Base-by-base conservation (phyloP, 2,329 filamentous ascomycete species). In the Exserohilum turcica region DNA sequence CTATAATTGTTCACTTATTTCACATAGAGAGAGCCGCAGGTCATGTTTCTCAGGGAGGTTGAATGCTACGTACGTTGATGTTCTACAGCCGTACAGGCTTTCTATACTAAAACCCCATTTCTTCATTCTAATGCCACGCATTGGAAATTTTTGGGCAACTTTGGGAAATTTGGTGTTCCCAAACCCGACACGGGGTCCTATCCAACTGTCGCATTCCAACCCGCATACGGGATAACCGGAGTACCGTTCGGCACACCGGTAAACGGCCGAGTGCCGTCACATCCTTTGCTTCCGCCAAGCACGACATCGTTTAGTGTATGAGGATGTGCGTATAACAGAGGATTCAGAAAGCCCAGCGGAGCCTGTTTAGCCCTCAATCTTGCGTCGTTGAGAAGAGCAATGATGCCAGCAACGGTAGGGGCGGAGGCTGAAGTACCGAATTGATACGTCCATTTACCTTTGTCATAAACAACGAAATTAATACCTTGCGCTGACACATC, bases 331-430 rank as follows among this genome's bases (percentile, higher is more conserved):
- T 86, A 86, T 3, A 86, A 64, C 76, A 80, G 83, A 0, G 84
- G 84, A 63, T 86, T 86, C 51, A 86, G 58, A 75, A 85, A 86
- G 0, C 84, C 84, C 39, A 86, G 69, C 0, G 77, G 67, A 0
- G 78, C 66, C 64, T 81, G 78, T n/a, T 80, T 80, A 2, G 73
- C 72, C 0, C 75, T 70, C 9, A 86, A 70, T 8, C 83, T 76
- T 0, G 81, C 83, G 63, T 87, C 84, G 61, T 89, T 88, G 53
- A 88, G 71, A 6, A 88, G 78, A 2, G 81, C 78, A 21, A 89
- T 71, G 24, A 88, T 76, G 2, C 78, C 81, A 1, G 82, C 82
- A 36, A 84, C 83, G 0, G 82, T 75, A 0, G 87, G 87, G 1
- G 83, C 74, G 1, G 85, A 80, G 49, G 82, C 80, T 27, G 77